Evolutionary conservation across 2,329 filamentous ascomycete genomes (phyloP), one percentile per base, ranked within the genome.

Genomic region (Claviceps paspali): DNA sequence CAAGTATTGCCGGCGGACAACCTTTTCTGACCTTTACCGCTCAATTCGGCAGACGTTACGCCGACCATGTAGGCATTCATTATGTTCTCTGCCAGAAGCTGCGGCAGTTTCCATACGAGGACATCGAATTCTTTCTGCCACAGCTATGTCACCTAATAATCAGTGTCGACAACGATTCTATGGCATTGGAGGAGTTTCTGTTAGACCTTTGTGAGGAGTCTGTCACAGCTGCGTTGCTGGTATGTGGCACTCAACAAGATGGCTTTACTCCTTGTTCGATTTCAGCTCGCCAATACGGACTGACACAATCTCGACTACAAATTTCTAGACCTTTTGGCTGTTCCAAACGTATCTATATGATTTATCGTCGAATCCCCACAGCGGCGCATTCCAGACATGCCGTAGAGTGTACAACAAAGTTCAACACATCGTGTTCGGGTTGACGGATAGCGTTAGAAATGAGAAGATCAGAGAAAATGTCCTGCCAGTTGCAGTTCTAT

Each of bases 51-150:
- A 88, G 83, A 52, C 82, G 83, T 51, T 91, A 91, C 64, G 82
- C 83, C 57, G 79, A 88, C 61, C 82, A 91, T 68, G 80, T 91
- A 57, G 83, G 83, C 51, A 88, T 91, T 54, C 82, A 88, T 62
- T 85, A 88, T 67, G 82, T 86, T 44, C 74, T 91, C 45, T 88
- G 84, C 67, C 81, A 79, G 52, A 91, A 91, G 72, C 70, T 91
- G 54, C 82, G 84, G 55, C 81, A 84, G 60, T 91, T 91, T 55
- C 81, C 80, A 46, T 91, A 88, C 63, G 81, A 86, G 65, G 82
- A 91, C 61, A 87, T 91, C 56, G 84, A 91, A 62, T 91, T 91
- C 76, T 91, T 88, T 67, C 71, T 91, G 35, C 83, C 83, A 44
- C 81, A 85, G 65, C 66, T 91, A 66, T 91, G 83, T 57, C 84